phyloP scores from a whole-genome alignment of 2,329 filamentous ascomycete genomes.

The Pyricularia grisea region DNA sequence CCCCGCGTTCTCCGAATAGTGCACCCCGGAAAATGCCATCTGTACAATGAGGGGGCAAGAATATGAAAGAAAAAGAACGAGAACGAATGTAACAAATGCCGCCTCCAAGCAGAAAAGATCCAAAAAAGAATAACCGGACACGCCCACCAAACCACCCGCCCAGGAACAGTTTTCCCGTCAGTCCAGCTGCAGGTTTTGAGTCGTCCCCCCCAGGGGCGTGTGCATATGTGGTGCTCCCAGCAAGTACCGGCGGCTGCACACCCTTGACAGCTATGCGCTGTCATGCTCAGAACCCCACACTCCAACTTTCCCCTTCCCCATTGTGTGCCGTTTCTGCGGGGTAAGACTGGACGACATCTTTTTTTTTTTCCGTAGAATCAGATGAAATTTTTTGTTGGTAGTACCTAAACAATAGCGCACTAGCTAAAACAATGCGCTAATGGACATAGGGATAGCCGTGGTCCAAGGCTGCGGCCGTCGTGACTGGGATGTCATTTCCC shows the following conservation, averaged over 20 bases:
- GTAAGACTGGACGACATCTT: not conserved
- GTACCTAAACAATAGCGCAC: not conserved
- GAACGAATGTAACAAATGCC: not conserved
- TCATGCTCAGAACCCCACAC: not conserved
- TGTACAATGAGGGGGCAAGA: constrained; percentile 8
- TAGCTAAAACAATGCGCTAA: constrained; percentile 10
- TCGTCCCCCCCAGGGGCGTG: not conserved
- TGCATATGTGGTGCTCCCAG: not conserved
- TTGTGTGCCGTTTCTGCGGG: not conserved
- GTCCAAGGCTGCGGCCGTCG: constrained; percentile 23
- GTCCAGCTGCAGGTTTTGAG: not conserved
- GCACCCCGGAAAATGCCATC: not conserved
- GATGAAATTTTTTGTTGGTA: not conserved
- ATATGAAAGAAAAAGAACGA: not conserved
- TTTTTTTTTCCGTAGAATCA: not conserved
- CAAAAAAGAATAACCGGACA: not conserved
- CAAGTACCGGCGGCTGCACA: not conserved
- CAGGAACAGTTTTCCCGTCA: not conserved
- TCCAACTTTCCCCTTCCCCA: not conserved
- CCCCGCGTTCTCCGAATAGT: not conserved
- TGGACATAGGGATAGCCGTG: constrained; percentile 32
- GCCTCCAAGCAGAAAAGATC: not conserved
- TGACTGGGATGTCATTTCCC: constrained; percentile 16
- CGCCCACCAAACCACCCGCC: no score
- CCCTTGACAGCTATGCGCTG: not conserved